phyloP scores from a whole-genome alignment of 306 rosid genomes.

The Carpinus fangiana region DNA sequence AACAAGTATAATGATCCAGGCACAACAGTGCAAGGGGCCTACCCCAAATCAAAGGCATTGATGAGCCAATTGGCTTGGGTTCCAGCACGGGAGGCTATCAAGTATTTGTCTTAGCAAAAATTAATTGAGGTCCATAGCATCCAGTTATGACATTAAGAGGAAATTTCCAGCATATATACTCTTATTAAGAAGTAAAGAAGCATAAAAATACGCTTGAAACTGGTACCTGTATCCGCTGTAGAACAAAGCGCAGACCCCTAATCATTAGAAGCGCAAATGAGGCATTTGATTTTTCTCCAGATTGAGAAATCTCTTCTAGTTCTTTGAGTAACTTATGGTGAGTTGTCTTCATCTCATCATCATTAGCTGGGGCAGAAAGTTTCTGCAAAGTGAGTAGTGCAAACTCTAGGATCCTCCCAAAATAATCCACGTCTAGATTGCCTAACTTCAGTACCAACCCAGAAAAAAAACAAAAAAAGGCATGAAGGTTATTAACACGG shows the following conservation, averaged over 20 bases:
- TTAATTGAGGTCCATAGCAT: background rate
- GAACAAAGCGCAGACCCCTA: conserved; percentile 51
- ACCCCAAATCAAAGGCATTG: background rate
- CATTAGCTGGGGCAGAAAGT: conserved; percentile 51
- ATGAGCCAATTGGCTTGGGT: background rate
- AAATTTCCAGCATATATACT: background rate
- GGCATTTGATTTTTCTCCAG: conserved; percentile 27
- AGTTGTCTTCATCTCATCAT: conserved; percentile 38
- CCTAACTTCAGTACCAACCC: conserved; percentile 45
- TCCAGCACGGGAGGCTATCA: background rate
- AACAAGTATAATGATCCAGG: background rate
- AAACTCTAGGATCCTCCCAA: conserved; percentile 49
- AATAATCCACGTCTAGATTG: conserved; percentile 43
- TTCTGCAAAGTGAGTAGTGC: conserved; percentile 49
- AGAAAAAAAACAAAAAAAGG: background rate
- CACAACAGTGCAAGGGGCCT: background rate
- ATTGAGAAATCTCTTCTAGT: conserved; percentile 37
- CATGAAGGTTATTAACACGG: background rate
- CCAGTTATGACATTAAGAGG: background rate
- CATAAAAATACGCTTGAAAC: conserved; percentile 14
- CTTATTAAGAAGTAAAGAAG: background rate
- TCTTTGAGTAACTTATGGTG: conserved; percentile 38
- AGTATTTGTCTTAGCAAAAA: background rate
- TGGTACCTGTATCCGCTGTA: conserved; percentile 45
- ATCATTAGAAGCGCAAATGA: conserved; percentile 40